A percentile compares a stretch with the other conserved stretches of the same genome.
Evolutionary conservation across 192 early-diverging fungal species (phyloP).

Genomic region (Backusella australiensis): DNA sequence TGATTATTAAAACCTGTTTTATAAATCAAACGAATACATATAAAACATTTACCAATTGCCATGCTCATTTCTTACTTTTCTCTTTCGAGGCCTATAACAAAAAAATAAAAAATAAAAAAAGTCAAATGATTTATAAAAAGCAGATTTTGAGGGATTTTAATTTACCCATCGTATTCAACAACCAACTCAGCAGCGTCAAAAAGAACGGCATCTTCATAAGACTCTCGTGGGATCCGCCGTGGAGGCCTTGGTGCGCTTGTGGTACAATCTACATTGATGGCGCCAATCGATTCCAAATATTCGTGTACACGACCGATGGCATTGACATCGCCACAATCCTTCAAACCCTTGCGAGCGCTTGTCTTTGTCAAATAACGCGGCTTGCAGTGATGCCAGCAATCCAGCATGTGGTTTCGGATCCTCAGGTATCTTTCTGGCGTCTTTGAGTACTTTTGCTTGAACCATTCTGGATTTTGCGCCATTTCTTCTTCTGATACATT

Average conservation of each 20-base stretch:
- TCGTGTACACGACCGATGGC: constrained; percentile 85
- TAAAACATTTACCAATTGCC: constrained; percentile 57
- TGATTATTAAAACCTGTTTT: not conserved
- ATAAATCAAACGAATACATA: not conserved
- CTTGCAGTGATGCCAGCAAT: constrained; percentile 66
- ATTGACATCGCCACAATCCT: constrained; percentile 91
- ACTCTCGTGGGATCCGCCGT: constrained; percentile 13
- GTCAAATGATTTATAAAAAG: not conserved
- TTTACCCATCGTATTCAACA: constrained; percentile 35
- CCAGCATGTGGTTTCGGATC: constrained; percentile 87
- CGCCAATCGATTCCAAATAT: constrained; percentile 75
- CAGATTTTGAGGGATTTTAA: not conserved
- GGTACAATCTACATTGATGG: constrained; percentile 73
- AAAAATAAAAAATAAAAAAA: not conserved
- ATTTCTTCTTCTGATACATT: constrained; percentile 51
- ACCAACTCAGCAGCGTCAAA: constrained; percentile 27
- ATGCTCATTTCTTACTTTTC: constrained; percentile 57
- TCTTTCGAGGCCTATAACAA: constrained; percentile 39
- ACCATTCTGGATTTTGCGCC: constrained; percentile 60
- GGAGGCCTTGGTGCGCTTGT: constrained; percentile 44
- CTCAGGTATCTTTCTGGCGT: constrained; percentile 85
- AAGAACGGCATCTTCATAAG: constrained; percentile 10
- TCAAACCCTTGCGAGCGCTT: constrained; percentile 66
- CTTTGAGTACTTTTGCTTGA: constrained; percentile 65
- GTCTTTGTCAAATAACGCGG: constrained; percentile 86